These are phyloP conservation scores for Conticribra weissflogii DNA, from an alignment of 108 stramenopile species.

Conservation along the genomic window DNA sequence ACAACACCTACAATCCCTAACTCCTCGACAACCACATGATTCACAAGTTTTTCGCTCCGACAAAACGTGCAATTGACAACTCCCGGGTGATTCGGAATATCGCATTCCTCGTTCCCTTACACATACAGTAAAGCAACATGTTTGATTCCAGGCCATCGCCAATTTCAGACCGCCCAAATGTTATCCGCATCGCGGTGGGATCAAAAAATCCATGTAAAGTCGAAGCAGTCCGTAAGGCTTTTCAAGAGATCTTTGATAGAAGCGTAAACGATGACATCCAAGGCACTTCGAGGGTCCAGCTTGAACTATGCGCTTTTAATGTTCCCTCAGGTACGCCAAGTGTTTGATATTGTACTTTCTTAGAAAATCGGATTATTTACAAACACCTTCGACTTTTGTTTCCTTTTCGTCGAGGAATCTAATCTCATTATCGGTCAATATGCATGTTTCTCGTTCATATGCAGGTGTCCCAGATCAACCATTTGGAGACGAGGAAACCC, in stretches of 20 bases:
- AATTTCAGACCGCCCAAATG: too few species aligned
- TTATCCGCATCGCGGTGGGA: constrained; percentile 80
- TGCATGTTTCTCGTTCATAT: neutral
- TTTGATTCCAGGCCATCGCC: too few species aligned
- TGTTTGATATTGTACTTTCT: neutral
- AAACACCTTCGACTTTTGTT: neutral
- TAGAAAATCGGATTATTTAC: neutral
- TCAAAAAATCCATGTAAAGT: constrained; percentile 86
- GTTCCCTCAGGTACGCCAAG: constrained; percentile 59
- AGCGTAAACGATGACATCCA: neutral
- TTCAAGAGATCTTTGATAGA: constrained; percentile 34
- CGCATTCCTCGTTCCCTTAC: too few species aligned
- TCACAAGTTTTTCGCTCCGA: too few species aligned
- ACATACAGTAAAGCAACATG: too few species aligned
- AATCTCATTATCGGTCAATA: neutral
- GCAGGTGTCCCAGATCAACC: constrained; percentile 85
- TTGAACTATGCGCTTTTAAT: constrained; percentile 53
- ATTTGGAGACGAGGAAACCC: constrained; percentile 87
- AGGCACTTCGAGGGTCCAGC: constrained; percentile 2
- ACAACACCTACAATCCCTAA: too few species aligned
- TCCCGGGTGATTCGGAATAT: too few species aligned
- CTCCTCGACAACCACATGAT: too few species aligned
- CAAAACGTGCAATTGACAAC: too few species aligned
- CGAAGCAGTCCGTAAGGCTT: constrained; percentile 67
- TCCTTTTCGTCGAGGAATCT: neutral